Conservation (phyloP, 2,329 filamentous ascomycete genomes). For the Endocalyx cinctus region DNA sequence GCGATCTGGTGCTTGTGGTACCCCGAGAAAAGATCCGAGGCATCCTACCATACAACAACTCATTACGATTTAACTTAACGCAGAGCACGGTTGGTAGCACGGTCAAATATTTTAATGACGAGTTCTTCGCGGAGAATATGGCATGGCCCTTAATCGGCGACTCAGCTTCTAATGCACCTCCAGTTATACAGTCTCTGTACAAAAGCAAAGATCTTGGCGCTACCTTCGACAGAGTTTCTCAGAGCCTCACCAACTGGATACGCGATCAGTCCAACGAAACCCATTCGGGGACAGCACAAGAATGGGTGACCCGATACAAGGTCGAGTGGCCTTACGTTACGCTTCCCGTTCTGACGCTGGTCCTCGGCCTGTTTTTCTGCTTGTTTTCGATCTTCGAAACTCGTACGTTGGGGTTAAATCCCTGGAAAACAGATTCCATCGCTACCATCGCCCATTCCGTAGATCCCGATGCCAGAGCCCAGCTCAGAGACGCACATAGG, state of each 20-base stretch:
- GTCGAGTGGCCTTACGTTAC: slow-evolving; percentile 18
- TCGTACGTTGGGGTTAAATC: slow-evolving; percentile 7
- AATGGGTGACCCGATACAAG: slow-evolving; percentile 13
- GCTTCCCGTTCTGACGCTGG: slow-evolving; percentile 9
- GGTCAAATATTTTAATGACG: slow-evolving; percentile 6
- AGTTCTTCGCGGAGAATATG: slow-evolving; percentile 7
- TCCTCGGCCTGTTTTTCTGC: slow-evolving; percentile 9
- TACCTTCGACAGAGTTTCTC: slow-evolving; percentile 12
- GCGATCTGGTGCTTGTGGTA: slow-evolving; percentile 9
- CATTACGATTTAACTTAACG: slow-evolving; percentile 7
- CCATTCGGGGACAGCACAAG: slow-evolving; percentile 3
- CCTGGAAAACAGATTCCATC: slow-evolving; percentile 17
- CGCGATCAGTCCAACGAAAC: slow-evolving; percentile 1
- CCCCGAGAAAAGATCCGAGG: slow-evolving; percentile 1
- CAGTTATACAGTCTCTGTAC: slow-evolving; percentile 8
- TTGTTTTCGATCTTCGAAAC: slow-evolving; percentile 13
- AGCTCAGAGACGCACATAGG: slow-evolving; percentile 12
- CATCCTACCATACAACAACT: slow-evolving; percentile 1
- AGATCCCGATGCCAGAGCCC: slow-evolving; percentile 13
- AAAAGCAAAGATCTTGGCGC: slow-evolving; percentile 8
- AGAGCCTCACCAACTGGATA: slow-evolving; percentile 12
- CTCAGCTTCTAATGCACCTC: background rate
- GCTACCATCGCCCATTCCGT: slow-evolving; percentile 15
- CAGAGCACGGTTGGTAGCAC: slow-evolving; percentile 11
- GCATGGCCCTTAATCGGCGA: slow-evolving; percentile 2